Evolutionary conservation across 371 early-diverging fungal species (phyloP).

Genomic region (Syncephalastrum monosporum): DNA sequence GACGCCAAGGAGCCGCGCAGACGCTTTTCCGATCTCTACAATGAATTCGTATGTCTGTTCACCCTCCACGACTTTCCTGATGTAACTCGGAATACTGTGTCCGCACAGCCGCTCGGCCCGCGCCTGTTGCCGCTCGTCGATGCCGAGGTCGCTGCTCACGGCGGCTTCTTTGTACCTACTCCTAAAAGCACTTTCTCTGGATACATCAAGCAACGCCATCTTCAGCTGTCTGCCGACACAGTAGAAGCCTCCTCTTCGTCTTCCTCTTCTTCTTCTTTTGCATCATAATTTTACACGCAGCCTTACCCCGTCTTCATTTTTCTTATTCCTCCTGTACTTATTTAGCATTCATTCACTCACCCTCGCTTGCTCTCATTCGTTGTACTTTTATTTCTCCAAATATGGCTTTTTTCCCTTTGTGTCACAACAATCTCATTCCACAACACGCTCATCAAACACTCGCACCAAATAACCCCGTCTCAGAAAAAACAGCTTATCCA

Average conservation of each 20-base stretch:
- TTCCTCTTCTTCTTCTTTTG: slow-evolving; percentile 1
- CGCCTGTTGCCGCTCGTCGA: slow-evolving; percentile 40
- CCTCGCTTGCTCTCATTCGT: too few relatives aligned
- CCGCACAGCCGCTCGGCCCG: neutral
- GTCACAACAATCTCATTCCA: neutral
- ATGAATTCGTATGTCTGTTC: slow-evolving; percentile 40
- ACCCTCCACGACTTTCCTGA: slow-evolving; percentile 38
- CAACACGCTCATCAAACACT: too few relatives aligned
- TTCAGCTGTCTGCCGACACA: neutral
- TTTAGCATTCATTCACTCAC: slow-evolving; percentile 10
- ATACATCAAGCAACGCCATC: slow-evolving; percentile 34
- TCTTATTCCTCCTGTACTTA: slow-evolving; percentile 5
- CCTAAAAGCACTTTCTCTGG: slow-evolving; percentile 46
- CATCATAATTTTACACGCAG: neutral
- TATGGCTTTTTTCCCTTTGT: neutral
- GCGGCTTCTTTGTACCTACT: slow-evolving; percentile 40
- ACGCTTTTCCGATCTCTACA: slow-evolving; percentile 18
- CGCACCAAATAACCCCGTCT: too few relatives aligned
- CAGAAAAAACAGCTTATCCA: too few relatives aligned
- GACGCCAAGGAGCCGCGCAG: slow-evolving; percentile 33
- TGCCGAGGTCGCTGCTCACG: slow-evolving; percentile 45
- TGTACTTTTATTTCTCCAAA: neutral
- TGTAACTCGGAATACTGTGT: slow-evolving; percentile 1
- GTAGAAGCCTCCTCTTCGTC: neutral
- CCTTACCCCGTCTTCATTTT: too few relatives aligned